Base-by-base conservation (phyloP, 2,329 filamentous ascomycete species). In the Microsporum ferrugineum region DNA sequence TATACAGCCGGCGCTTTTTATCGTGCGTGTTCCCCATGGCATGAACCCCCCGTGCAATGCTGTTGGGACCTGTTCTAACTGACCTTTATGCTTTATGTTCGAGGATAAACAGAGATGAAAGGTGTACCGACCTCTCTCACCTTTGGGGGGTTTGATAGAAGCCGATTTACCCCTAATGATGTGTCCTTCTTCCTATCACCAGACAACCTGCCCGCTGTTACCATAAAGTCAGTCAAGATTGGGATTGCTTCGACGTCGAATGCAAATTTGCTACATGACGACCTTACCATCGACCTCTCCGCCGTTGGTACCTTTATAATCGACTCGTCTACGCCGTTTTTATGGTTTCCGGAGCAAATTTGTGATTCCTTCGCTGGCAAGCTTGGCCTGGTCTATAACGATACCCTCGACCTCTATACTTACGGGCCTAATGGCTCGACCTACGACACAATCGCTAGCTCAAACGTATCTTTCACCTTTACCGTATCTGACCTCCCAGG, bases 281-380 rank as follows among this genome's bases (percentile, higher is more conserved):
- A 49, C 45, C 10, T 67, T 6, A 7, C 17, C 10, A 14, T 66
- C 55, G 53, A 63, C 63, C 33, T 60, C 62, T 39, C 60, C 62
- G 47, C 68, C 34, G 61, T 63, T 29, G 64, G 65, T 2, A 64
- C 67, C 2, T 71, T 70, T 61, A 68, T 64, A n/a, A 71, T 77
- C 23, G 75, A 77, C 61, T 74, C 75, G 1, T 73, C 72, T 1
- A 71, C 73, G 7, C 71, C 75, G 5, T 75, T 73, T 62, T 58
- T 77, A 5, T 77, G 71, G 68, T 68, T 77, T 49, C 75, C 75
- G 2, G 62, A 67, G 4, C 63, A 65, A 12, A 67, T 72, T 7
- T 77, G 75, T 61, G 65, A 71, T 53, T 61, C 63, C 45, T 74
- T 77, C 61, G 74, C 74, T 57, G 63, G 66, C 6, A 69, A 71